Percentiles rank a stretch among this genome's conserved stretches.
Evolutionary conservation across 169 alveolate species (phyloP).

Genomic region (Cryptosporidium viatorum): DNA sequence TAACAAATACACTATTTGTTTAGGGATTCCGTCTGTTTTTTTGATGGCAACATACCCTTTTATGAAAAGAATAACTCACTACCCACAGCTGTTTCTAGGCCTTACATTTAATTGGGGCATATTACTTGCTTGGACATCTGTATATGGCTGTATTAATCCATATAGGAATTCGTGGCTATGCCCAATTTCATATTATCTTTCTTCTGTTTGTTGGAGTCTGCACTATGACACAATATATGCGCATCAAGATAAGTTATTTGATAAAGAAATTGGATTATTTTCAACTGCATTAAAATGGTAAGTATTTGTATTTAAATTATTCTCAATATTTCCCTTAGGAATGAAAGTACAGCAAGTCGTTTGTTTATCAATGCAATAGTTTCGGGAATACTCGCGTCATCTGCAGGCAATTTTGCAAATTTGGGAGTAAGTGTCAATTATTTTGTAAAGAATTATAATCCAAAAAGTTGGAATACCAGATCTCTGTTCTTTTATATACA

Average conservation of each 20-base stretch:
- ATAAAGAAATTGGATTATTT: slow-evolving; percentile 86
- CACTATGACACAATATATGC: slow-evolving; percentile 96
- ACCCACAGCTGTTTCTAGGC: slow-evolving; percentile 93
- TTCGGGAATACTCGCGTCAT: not conserved
- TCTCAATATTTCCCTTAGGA: not conserved
- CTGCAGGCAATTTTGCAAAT: not conserved
- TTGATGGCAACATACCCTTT: slow-evolving; percentile 89
- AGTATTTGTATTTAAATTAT: not conserved
- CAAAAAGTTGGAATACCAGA: not conserved
- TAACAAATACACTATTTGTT: slow-evolving; percentile 75
- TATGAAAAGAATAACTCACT: slow-evolving; percentile 88
- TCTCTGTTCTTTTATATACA: not conserved
- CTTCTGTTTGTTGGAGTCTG: slow-evolving; percentile 90
- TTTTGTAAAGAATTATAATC: not conserved
- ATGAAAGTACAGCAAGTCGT: not conserved
- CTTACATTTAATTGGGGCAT: slow-evolving; percentile 92
- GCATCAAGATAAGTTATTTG: slow-evolving; percentile 91
- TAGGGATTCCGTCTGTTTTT: slow-evolving; percentile 80
- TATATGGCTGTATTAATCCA: slow-evolving; percentile 76
- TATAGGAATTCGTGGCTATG: slow-evolving; percentile 81
- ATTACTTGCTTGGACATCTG: slow-evolving; percentile 83
- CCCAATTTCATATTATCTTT: slow-evolving; percentile 75
- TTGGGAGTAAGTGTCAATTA: not conserved
- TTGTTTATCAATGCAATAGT: slow-evolving; percentile 7
- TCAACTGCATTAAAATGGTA: slow-evolving; percentile 93